Conservation (phyloP, 257 asterid species). For the Hygrophila difformis region DNA sequence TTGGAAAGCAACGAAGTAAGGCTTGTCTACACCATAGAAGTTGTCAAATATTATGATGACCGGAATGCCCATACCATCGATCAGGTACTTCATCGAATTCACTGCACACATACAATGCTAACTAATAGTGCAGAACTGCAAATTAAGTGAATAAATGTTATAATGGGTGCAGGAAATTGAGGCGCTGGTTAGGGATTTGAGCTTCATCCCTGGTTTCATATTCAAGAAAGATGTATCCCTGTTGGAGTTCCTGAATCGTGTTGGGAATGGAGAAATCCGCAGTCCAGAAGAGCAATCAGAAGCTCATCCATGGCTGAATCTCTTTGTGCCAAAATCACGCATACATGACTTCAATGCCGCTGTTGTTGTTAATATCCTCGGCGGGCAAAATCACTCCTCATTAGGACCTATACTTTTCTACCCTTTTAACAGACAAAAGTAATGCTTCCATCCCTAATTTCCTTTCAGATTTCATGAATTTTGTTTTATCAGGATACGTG, state of each 20-base stretch:
- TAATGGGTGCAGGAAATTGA: constrained; percentile 43
- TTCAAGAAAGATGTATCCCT: constrained; percentile 38
- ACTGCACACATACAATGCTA: too few relatives aligned
- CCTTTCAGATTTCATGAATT: too few relatives aligned
- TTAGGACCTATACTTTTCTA: constrained; percentile 72
- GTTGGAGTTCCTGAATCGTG: constrained; percentile 50
- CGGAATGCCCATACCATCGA: constrained; percentile 18
- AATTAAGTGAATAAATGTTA: too few relatives aligned
- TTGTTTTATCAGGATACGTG: too few relatives aligned
- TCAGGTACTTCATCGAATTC: constrained; percentile 20
- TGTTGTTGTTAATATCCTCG: constrained; percentile 49
- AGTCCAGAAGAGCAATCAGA: too few relatives aligned
- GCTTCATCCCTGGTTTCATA: constrained; percentile 21
- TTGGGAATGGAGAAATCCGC: constrained; percentile 36
- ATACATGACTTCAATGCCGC: constrained; percentile 44
- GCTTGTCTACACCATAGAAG: constrained; percentile 44
- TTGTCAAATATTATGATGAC: constrained; percentile 48
- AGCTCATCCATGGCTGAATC: neutral
- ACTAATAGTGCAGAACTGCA: too few relatives aligned
- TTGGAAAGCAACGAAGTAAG: constrained; percentile 20
- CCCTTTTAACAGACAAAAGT: constrained; percentile 40
- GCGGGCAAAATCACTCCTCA: constrained; percentile 29
- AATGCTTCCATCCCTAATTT: too few relatives aligned
- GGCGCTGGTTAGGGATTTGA: constrained; percentile 23
- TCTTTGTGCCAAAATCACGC: constrained; percentile 9